Percentiles rank a stretch among this genome's conserved stretches.
Conservation (phyloP, 768 basidiomycete species). For the Lentinus tigrinus region DNA sequence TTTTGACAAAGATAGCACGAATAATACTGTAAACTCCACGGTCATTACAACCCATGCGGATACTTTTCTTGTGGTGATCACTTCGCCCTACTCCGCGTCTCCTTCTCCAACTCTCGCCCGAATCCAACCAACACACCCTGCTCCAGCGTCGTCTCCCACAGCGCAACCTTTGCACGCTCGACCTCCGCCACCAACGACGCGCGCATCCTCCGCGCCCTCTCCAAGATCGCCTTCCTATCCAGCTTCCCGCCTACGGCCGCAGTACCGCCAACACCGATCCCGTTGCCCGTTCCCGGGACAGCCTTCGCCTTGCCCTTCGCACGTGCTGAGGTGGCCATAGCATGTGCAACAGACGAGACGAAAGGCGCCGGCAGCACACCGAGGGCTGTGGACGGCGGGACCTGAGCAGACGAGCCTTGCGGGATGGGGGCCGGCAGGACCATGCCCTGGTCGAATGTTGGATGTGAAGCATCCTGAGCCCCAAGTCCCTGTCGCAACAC, state of each 20-base stretch:
- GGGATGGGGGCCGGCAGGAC: not conserved
- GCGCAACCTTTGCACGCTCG: slow-evolving; percentile 56
- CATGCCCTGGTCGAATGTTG: no score
- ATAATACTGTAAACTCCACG: no score
- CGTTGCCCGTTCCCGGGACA: slow-evolving; percentile 16
- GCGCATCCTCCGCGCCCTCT: slow-evolving; percentile 53
- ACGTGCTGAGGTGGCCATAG: slow-evolving; percentile 6
- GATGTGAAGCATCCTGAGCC: no score
- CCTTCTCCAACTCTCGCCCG: slow-evolving; percentile 16
- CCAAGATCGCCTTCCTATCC: slow-evolving; percentile 46
- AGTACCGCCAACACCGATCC: not conserved
- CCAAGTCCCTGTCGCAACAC: no score
- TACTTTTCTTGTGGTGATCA: not conserved
- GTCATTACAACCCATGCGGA: no score
- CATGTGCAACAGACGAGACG: not conserved
- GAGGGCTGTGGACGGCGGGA: not conserved
- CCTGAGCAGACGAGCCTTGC: not conserved
- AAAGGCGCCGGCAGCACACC: not conserved
- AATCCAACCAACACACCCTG: slow-evolving; percentile 49
- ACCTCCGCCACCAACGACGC: slow-evolving; percentile 53
- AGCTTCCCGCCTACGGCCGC: slow-evolving; percentile 11
- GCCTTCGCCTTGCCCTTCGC: slow-evolving; percentile 18
- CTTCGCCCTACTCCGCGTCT: not conserved
- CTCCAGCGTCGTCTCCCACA: slow-evolving; percentile 76
- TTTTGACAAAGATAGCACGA: no score